phyloP scores from a whole-genome alignment of 2,329 filamentous ascomycete species.

The Lizonia empirigonia region DNA sequence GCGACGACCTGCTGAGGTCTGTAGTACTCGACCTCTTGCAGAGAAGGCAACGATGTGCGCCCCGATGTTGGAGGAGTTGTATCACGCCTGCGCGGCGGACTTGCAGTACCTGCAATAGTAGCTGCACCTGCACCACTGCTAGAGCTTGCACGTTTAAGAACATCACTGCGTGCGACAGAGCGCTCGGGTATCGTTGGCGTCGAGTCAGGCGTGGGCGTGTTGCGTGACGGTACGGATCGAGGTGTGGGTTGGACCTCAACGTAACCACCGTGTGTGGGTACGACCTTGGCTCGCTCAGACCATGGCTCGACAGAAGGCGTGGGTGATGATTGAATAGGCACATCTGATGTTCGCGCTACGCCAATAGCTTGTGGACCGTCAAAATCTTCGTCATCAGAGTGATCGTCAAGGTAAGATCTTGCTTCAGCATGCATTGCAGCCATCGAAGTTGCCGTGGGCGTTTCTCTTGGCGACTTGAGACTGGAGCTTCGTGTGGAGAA shows the following conservation, averaged over 20 bases:
- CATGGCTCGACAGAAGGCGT: conserved; percentile 31
- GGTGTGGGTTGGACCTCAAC: conserved; percentile 34
- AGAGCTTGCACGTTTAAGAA: conserved; percentile 21
- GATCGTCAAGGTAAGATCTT: conserved; percentile 39
- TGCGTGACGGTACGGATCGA: conserved; percentile 33
- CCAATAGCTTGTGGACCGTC: conserved; percentile 46
- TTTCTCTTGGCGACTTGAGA: conserved; percentile 28
- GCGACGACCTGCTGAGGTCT: conserved; percentile 2
- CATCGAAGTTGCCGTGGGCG: conserved; percentile 27
- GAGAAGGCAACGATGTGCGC: conserved; percentile 33
- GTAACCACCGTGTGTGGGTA: conserved; percentile 30
- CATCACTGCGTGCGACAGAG: conserved; percentile 28
- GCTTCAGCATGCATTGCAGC: conserved; percentile 22
- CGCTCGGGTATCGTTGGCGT: conserved; percentile 28
- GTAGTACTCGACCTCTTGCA: conserved; percentile 38
- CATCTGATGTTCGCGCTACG: conserved; percentile 51
- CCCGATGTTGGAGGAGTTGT: conserved; percentile 29
- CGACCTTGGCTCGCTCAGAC: conserved; percentile 21
- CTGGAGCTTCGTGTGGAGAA: conserved; percentile 41
- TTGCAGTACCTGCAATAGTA: conserved; percentile 14
- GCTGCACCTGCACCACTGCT: conserved; percentile 8
- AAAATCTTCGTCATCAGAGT: conserved; percentile 33
- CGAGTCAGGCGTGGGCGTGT: conserved; percentile 36
- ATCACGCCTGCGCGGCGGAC: conserved; percentile 29
- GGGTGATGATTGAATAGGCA: conserved; percentile 39